These are phyloP conservation scores for Neocucurbitaria cava DNA, from an alignment of 2,329 filamentous ascomycete species.

Conservation along the genomic window DNA sequence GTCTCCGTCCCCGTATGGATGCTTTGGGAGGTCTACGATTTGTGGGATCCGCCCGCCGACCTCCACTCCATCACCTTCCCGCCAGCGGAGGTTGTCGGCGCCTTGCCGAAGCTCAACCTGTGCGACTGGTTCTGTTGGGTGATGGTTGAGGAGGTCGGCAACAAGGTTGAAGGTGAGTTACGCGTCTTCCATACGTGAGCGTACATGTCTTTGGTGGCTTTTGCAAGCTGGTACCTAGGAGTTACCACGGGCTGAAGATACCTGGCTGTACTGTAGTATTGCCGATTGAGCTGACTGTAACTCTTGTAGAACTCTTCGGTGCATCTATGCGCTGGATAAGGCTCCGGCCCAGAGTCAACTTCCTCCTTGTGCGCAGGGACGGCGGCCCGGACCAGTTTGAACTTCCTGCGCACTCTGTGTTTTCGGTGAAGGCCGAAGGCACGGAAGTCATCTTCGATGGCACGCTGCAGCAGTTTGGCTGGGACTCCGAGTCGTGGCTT, in stretches of 20 bases:
- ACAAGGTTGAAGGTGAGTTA: background rate
- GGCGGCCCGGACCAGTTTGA: background rate
- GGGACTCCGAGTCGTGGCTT: slow-evolving; percentile 9
- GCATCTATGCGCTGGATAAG: background rate
- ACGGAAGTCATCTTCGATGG: slow-evolving; percentile 9
- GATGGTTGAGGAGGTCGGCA: slow-evolving; percentile 3
- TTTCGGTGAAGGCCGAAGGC: slow-evolving; percentile 1
- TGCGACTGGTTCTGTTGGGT: slow-evolving; percentile 6
- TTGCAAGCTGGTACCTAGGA: background rate
- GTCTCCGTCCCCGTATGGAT: background rate
- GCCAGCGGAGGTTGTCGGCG: slow-evolving; percentile 2
- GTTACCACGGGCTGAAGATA: background rate
- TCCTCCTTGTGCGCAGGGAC: background rate
- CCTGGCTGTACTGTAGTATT: background rate
- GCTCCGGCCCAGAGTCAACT: background rate
- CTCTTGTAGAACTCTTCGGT: background rate
- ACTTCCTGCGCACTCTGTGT: slow-evolving; percentile 7
- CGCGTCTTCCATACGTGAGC: background rate
- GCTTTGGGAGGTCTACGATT: slow-evolving; percentile 1
- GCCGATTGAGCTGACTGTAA: background rate
- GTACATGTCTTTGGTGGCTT: background rate
- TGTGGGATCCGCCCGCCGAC: background rate
- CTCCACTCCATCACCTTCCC: background rate
- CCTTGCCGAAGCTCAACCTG: background rate
- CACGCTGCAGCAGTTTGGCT: slow-evolving; percentile 11